A percentile compares a stretch with the other conserved stretches of the same genome.
These are phyloP conservation scores for Mycena galopus DNA, from an alignment of 768 basidiomycete species.

Conservation along the genomic window DNA sequence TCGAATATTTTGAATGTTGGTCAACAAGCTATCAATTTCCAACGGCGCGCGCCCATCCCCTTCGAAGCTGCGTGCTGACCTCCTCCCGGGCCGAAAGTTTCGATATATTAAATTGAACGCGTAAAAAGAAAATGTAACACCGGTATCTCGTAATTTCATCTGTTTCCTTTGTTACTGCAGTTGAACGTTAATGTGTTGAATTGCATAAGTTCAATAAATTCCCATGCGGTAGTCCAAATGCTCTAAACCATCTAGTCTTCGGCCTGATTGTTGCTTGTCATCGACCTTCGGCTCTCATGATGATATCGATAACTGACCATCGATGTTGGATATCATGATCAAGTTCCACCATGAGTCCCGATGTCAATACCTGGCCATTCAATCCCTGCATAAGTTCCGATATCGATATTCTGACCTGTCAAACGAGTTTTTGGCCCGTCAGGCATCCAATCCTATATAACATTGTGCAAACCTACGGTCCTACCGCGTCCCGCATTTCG, in stretches of 20 bases:
- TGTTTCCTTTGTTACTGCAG: slow-evolving; percentile 4
- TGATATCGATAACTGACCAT: background rate
- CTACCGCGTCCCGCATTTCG: background rate
- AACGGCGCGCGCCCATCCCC: background rate
- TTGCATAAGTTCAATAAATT: background rate
- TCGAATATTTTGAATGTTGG: background rate
- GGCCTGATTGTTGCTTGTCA: background rate
- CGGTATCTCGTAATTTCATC: background rate
- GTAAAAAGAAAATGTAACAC: background rate
- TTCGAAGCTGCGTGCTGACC: background rate
- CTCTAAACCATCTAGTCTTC: background rate
- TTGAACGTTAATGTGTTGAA: background rate
- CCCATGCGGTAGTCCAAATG: background rate
- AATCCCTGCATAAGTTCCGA: background rate
- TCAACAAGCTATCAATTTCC: background rate
- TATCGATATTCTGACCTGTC: background rate
- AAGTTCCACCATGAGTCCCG: background rate
- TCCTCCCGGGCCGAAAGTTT: background rate
- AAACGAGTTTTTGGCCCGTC: background rate
- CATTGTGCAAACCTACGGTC: background rate
- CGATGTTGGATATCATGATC: background rate
- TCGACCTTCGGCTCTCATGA: background rate
- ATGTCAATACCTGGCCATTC: background rate
- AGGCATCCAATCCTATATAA: background rate
- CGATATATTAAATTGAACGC: background rate